These are phyloP conservation scores for Penicillium longicatenatum DNA, from an alignment of 495 filamentous ascomycete genomes.

Conservation along the genomic window DNA sequence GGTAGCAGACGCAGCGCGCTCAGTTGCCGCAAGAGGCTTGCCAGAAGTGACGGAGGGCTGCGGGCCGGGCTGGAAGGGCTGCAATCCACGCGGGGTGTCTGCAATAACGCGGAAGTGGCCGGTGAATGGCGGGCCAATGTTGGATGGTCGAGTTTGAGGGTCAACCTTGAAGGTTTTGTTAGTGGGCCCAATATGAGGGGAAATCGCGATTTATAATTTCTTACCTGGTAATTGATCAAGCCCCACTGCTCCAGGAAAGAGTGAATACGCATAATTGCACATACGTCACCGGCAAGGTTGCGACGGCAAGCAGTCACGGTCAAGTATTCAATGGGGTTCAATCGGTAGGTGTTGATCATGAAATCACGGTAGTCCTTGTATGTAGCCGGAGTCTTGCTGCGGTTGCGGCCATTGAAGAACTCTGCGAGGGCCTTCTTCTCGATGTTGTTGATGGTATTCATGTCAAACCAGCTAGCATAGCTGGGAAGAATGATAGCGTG, in stretches of 20 bases:
- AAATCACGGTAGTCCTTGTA: slow-evolving; percentile 99
- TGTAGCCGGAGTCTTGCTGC: slow-evolving; percentile 95
- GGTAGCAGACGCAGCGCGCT: slow-evolving; percentile 71
- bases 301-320: slow-evolving; percentile 97
- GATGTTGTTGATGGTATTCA: slow-evolving; percentile 84
- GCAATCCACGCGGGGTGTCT: slow-evolving; percentile 92
- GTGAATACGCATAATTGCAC: slow-evolving; percentile 98
- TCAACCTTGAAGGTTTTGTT: slow-evolving; percentile 67
- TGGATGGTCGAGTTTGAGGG: slow-evolving; percentile 89
- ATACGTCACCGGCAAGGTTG: slow-evolving; percentile 96
- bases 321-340: slow-evolving; percentile 94
- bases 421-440: slow-evolving; percentile 92
- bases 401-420: slow-evolving; percentile 97
- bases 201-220: not conserved
- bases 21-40: slow-evolving; percentile 68
- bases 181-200: not conserved
- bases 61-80: slow-evolving; percentile 88
- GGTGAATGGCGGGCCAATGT: slow-evolving; percentile 94
- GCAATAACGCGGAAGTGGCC: slow-evolving; percentile 94
- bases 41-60: slow-evolving; percentile 72
- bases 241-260: slow-evolving; percentile 99
- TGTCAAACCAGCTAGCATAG: slow-evolving; percentile 98
- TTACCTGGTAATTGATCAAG: slow-evolving; percentile 96
- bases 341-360: slow-evolving; percentile 98
- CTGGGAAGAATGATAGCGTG: slow-evolving; percentile 94